A percentile compares a stretch with the other conserved stretches of the same genome.
Conservation (phyloP, 768 basidiomycete genomes). For the Mycena rebaudengoi region DNA sequence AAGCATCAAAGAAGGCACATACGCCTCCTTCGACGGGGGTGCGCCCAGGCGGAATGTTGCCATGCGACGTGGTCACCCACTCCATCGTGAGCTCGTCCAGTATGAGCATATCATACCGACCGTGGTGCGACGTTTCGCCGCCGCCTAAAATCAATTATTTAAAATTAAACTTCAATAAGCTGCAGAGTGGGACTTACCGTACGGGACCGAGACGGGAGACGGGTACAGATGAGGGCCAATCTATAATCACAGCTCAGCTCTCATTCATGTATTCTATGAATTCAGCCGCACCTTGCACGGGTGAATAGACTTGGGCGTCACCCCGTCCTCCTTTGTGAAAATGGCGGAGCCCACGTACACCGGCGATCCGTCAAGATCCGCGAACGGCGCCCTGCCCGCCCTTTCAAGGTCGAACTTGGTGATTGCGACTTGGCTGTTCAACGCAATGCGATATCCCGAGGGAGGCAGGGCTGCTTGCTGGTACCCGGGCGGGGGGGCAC, state of each 20-base stretch:
- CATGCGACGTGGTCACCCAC: constrained; percentile 70
- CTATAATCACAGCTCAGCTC: too few relatives aligned
- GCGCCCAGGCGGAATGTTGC: constrained; percentile 53
- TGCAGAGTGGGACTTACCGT: too few relatives aligned
- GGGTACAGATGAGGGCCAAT: constrained; percentile 67
- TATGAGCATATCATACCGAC: constrained; percentile 80
- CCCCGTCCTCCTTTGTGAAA: constrained; percentile 41
- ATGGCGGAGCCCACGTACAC: constrained; percentile 81
- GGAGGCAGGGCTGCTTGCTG: constrained; percentile 34
- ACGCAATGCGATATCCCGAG: constrained; percentile 37
- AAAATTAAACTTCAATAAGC: too few relatives aligned
- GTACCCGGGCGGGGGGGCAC: too few relatives aligned
- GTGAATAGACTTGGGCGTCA: constrained; percentile 63
- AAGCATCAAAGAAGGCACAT: neutral
- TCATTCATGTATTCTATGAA: too few relatives aligned
- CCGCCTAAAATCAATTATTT: too few relatives aligned
- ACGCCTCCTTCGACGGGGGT: constrained; percentile 27
- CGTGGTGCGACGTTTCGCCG: constrained; percentile 63
- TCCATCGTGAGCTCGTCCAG: constrained; percentile 76
- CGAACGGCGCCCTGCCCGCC: constrained; percentile 59
- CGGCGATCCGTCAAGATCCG: constrained; percentile 68
- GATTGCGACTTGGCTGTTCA: constrained; percentile 32
- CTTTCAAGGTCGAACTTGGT: constrained; percentile 44
- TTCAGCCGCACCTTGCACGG: too few relatives aligned
- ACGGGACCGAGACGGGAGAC: constrained; percentile 61